phyloP scores from a whole-genome alignment of 2,329 filamentous ascomycete genomes.

The Ophiostoma australiae region DNA sequence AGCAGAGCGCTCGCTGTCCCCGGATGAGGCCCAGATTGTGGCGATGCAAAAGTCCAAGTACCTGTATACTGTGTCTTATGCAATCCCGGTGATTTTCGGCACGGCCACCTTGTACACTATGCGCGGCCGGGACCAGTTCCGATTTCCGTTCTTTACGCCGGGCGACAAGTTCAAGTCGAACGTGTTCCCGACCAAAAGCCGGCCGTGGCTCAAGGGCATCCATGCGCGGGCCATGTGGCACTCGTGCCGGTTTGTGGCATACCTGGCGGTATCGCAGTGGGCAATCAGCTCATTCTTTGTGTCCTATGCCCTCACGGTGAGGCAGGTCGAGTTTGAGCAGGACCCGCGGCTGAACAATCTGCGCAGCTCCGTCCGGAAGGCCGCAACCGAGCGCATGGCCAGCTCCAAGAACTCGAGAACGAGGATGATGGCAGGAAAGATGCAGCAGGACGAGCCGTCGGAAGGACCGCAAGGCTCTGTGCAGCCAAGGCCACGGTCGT shows the following conservation, averaged over 20 bases:
- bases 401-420: not conserved
- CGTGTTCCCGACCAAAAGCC: slow-evolving; percentile 20
- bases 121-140: slow-evolving; percentile 25
- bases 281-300: slow-evolving; percentile 11
- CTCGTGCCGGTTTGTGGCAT: slow-evolving; percentile 21
- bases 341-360: not conserved
- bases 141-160: slow-evolving; percentile 27
- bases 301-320: slow-evolving; percentile 1
- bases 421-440: not conserved
- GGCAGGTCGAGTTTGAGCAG: too few species aligned
- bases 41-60: slow-evolving; percentile 24
- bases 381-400: not conserved
- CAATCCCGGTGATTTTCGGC: slow-evolving; percentile 21
- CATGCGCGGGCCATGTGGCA: slow-evolving; percentile 27
- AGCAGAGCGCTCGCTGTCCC: slow-evolving; percentile 25
- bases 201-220: slow-evolving; percentile 16
- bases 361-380: not conserved
- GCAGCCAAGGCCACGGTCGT: not conserved
- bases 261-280: slow-evolving; percentile 23
- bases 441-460: not conserved
- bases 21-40: slow-evolving; percentile 27
- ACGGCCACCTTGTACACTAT: slow-evolving; percentile 18
- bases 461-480: not conserved
- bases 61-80: slow-evolving; percentile 21
- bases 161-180: slow-evolving; percentile 23